Base-by-base conservation (phyloP, 192 early-diverging fungal species). In the Umbelopsis vinacea region DNA sequence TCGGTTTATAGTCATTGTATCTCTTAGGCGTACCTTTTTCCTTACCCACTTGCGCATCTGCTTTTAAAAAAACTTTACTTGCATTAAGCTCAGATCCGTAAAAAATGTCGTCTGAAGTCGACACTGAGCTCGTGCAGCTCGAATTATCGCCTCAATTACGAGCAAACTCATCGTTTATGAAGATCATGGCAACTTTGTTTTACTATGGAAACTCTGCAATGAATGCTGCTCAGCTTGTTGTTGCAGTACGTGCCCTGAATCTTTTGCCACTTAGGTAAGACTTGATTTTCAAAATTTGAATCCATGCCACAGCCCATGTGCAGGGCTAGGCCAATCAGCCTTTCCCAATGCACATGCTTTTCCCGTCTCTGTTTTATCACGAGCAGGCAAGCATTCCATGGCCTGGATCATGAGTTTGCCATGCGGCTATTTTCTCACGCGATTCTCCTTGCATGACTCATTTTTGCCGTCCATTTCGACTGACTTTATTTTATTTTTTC, bases 161-260 rank as follows among this genome's bases (percentile, higher is more conserved):
- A 48, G 70, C 75, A 11, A 81, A 76, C 68, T 77, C 79, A 35
- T 73, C 79, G 29, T 81, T 81, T 52, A 81, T 81, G 79, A 81
- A 81, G 37, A 52, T 81, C 43, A 74, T 81, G 46, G 79, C 79
- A 7, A 74, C 79, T 24, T 55, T 81, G n/a, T 81, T 77, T 74
- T 72, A 81, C 74, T 77, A 81, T 53, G 74, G 75, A 23, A 81
- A 81, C 52, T 63, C 66, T 29, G n/a, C 74, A 37, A 77, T 77
- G 75, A 76, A 69, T 60, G 79, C 79, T 52, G 75, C 74, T 21
- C 75, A 81, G 57, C 60, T 81, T 19, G 79, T 81, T 12, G 53
- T 70, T 71, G 74, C 73, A 35, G 75, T 81, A n/a, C 47, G 75
- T 50, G 71, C 73, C 10, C 38, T 81, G 33, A 60, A 81, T 54